Evolutionary conservation across 495 filamentous ascomycete species (phyloP).

Genomic region (Hypoxylon lienhwacheense): DNA sequence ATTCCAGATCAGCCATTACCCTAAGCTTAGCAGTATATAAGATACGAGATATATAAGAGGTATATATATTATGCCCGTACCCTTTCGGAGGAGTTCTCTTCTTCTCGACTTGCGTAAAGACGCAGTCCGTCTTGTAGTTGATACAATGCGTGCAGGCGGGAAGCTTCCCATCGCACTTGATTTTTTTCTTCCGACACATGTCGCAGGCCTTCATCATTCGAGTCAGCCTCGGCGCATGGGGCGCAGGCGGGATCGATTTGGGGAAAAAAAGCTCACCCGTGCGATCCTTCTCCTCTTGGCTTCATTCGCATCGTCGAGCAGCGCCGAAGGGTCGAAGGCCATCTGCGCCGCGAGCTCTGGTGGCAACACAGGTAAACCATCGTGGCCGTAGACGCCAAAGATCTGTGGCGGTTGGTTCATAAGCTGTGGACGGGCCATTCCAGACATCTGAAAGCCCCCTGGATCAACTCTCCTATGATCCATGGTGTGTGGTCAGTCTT

Average conservation of each 20-base stretch:
- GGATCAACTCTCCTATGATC: slow-evolving; percentile 45
- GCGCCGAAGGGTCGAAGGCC: slow-evolving; percentile 58
- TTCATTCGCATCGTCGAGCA: slow-evolving; percentile 73
- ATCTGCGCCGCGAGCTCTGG: slow-evolving; percentile 61
- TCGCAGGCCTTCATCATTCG: slow-evolving; percentile 75
- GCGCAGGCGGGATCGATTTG: not conserved
- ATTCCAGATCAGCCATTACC: slow-evolving; percentile 28
- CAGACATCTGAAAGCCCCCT: slow-evolving; percentile 52
- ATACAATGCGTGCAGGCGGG: slow-evolving; percentile 94
- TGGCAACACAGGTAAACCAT: slow-evolving; percentile 61
- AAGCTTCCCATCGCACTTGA: slow-evolving; percentile 97
- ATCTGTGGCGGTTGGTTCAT: slow-evolving; percentile 71
- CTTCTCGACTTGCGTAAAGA: slow-evolving; percentile 98
- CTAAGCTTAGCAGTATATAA: not conserved
- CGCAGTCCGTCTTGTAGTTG: slow-evolving; percentile 97
- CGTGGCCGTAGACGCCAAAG: slow-evolving; percentile 63
- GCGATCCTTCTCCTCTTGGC: slow-evolving; percentile 93
- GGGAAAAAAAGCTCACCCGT: slow-evolving; percentile 64
- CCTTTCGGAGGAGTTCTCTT: slow-evolving; percentile 97
- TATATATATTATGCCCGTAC: slow-evolving; percentile 58
- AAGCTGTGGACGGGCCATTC: slow-evolving; percentile 57
- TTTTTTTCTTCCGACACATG: slow-evolving; percentile 99
- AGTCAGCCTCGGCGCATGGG: slow-evolving; percentile 16
- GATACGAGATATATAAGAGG: not conserved
- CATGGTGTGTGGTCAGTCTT: slow-evolving; percentile 45